Evolutionary conservation across 2,329 filamentous ascomycete species (phyloP).

Genomic region (Sporothrix pseudoabietina): DNA sequence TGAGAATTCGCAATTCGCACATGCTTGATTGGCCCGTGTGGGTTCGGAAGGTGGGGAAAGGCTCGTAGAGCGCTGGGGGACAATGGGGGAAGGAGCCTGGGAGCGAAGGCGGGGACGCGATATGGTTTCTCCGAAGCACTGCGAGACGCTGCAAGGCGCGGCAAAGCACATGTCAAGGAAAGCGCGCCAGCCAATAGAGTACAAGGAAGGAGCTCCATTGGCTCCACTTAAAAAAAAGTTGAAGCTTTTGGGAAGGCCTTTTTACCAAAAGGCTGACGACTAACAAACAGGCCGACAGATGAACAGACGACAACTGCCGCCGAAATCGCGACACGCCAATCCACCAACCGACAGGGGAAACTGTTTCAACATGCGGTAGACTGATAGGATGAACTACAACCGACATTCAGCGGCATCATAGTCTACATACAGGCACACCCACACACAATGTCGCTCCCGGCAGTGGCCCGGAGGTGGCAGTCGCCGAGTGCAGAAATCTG

Average conservation of each 20-base stretch:
- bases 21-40: constrained; percentile 33
- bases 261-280: not conserved
- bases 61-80: constrained; percentile 4
- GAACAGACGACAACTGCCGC: not conserved
- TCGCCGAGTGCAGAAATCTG: constrained; percentile 27
- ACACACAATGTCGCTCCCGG: constrained; percentile 28
- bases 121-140: constrained; percentile 29
- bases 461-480: constrained; percentile 26
- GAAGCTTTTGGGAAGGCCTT: constrained; percentile 10
- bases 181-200: constrained; percentile 12
- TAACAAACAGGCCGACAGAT: not conserved
- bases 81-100: constrained; percentile 8
- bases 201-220: not conserved
- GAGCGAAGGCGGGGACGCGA: constrained; percentile 25
- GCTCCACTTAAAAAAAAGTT: constrained; percentile 29
- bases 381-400: too few species aligned
- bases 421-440: not conserved
- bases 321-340: constrained; percentile 1
- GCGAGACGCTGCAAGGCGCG: not conserved
- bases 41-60: constrained; percentile 18
- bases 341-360: not conserved
- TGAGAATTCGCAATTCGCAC: constrained; percentile 35
- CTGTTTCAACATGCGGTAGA: not conserved
- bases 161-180: not conserved
- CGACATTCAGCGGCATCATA: not conserved